These are phyloP conservation scores for Neurospora hispaniola DNA, from an alignment of 495 filamentous ascomycete genomes.

Conservation along the genomic window DNA sequence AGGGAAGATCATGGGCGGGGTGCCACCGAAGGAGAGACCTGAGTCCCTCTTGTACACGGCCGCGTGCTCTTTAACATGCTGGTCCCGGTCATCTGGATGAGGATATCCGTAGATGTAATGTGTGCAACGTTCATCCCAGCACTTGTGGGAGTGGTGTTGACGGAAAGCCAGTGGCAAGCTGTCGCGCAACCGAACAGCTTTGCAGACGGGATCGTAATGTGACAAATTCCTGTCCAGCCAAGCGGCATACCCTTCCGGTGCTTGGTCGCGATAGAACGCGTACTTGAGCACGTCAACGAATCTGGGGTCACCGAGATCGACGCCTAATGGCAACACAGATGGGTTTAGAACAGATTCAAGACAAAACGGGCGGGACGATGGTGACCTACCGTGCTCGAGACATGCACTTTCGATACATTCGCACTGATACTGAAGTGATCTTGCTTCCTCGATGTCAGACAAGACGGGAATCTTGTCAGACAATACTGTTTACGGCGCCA, in stretches of 20 bases:
- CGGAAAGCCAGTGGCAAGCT: slow-evolving; percentile 29
- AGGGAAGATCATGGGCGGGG: slow-evolving; percentile 26
- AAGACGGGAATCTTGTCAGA: slow-evolving; percentile 31
- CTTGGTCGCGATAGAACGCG: slow-evolving; percentile 26
- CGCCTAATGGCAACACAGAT: slow-evolving; percentile 19
- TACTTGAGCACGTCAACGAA: slow-evolving; percentile 32
- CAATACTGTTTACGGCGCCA: slow-evolving; percentile 23
- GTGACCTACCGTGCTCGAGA: slow-evolving; percentile 35
- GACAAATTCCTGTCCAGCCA: slow-evolving; percentile 38
- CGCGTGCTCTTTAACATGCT: slow-evolving; percentile 35
- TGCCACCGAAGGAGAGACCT: slow-evolving; percentile 30
- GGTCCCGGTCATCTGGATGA: slow-evolving; percentile 34
- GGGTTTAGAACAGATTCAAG: slow-evolving; percentile 5
- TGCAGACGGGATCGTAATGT: slow-evolving; percentile 35
- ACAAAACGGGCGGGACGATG: neutral
- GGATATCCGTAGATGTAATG: slow-evolving; percentile 42
- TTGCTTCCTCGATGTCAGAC: slow-evolving; percentile 40
- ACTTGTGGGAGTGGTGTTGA: slow-evolving; percentile 35
- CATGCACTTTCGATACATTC: slow-evolving; percentile 40
- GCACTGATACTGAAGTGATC: slow-evolving; percentile 37
- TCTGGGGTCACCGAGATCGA: slow-evolving; percentile 33
- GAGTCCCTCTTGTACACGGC: slow-evolving; percentile 31
- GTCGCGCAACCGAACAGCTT: slow-evolving; percentile 30
- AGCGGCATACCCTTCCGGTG: slow-evolving; percentile 31
- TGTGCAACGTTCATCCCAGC: slow-evolving; percentile 39